Evolutionary conservation across 2,329 filamentous ascomycete species (phyloP), one percentile per base, ranked within the genome.

Genomic region (Alternaria sp.): DNA sequence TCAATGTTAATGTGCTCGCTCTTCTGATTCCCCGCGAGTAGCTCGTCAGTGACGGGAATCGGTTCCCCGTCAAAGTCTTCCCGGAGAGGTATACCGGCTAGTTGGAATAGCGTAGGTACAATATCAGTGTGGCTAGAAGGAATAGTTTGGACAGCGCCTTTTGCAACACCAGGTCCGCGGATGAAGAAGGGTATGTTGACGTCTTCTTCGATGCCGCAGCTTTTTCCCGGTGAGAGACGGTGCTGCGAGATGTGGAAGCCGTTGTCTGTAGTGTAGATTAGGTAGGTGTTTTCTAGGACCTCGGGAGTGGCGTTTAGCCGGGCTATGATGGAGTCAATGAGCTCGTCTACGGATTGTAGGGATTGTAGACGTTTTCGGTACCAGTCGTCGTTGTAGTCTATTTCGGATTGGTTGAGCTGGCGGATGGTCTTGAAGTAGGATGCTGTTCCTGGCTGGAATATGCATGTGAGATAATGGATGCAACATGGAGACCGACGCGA

Each of bases 321-420:
- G 0, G 69, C 60, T 3, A 86, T 63, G 5, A 85, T 64, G 0
- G 70, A 66, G 5, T 83, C 80, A 6, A 86, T 79, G 41, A 86
- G 75, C 61, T 86, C 84, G 60, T 86, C 84, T 0, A 86, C 83
- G 1, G 81, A 77, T 61, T 86, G 84, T 4, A 86, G 69, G 3
- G 84, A 72, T 21, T 80, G 80, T 3, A 86, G 72, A 3, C 84
- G 79, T 26, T 74, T 69, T 4, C 83, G 80, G 60, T 85, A 84
- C 63, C 81, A 85, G 39, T 82, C 72, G 55, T 86, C 84, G 52
- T 84, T 80, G 63, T 82, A 84, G 13, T 81, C 81, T 14, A 86
- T 65, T 5, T 80, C 78, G 0, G 77, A 75, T 46, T 79, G 68
- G 58, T 82, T 83, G 63, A 82, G 80, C 44, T 77, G 70, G 4